A percentile compares a stretch with the other conserved stretches of the same genome.
phyloP scores from a whole-genome alignment of 352 stramenopile species.

The Pythium catenulatum region DNA sequence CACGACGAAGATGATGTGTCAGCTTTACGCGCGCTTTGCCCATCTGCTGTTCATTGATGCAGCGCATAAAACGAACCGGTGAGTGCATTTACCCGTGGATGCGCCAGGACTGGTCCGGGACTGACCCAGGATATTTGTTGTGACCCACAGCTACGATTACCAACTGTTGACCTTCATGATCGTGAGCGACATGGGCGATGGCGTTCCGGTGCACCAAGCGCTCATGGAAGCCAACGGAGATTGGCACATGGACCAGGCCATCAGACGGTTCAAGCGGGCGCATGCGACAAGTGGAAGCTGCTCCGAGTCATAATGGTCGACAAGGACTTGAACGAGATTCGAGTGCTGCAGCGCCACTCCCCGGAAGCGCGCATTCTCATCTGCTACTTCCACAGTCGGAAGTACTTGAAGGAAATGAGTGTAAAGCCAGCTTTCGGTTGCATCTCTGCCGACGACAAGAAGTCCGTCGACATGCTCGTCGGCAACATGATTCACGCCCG shows the following conservation, averaged over 20 bases:
- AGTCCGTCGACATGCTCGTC: conserved; percentile 10
- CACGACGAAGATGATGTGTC: background rate
- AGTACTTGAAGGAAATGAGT: conserved; percentile 2
- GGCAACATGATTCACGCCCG: conserved; percentile 51
- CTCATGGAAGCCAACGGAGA: conserved; percentile 28
- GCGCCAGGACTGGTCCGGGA: background rate
- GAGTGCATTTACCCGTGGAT: background rate
- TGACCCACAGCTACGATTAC: conserved; percentile 23
- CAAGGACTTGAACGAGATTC: conserved; percentile 48
- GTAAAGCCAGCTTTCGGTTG: conserved; percentile 22
- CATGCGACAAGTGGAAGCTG: background rate
- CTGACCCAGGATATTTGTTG: background rate
- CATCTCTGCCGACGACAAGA: conserved; percentile 40
- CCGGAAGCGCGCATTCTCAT: background rate
- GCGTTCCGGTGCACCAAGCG: conserved; percentile 9
- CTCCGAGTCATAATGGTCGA: conserved; percentile 40
- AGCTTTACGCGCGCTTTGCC: background rate
- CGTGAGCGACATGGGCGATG: conserved; percentile 6
- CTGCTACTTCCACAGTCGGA: conserved; percentile 22
- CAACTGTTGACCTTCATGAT: conserved; percentile 28
- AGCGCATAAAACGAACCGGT: background rate
- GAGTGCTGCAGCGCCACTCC: background rate
- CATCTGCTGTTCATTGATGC: background rate
- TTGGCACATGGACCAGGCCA: conserved; percentile 19
- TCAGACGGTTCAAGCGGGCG: background rate